Evolutionary conservation across 257 asterid genomes (phyloP), one percentile per base, ranked within the genome.

Genomic region (Craterostigma plantagineum): DNA sequence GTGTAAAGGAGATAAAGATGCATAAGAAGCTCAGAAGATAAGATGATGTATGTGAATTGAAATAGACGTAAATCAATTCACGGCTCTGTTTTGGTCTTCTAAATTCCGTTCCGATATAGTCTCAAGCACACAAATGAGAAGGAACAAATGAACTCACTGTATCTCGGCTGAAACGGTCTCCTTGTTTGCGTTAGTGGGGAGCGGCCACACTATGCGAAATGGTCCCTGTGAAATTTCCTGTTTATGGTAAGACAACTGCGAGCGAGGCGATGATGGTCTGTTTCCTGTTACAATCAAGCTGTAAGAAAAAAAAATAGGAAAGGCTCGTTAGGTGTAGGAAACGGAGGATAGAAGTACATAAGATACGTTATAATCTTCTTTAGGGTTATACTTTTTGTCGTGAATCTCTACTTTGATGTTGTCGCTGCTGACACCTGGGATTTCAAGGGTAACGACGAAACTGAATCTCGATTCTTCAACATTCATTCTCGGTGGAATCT

Each of bases 101-200:
- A n/a, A n/a, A n/a, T n/a, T n/a, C n/a, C n/a, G n/a, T n/a, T n/a
- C n/a, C n/a, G n/a, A n/a, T n/a, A n/a, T n/a, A n/a, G n/a, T n/a
- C n/a, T n/a, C n/a, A n/a, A n/a, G n/a, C n/a, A n/a, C n/a, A n/a
- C n/a, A n/a, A n/a, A n/a, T n/a, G n/a, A n/a, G n/a, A n/a, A n/a
- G n/a, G n/a, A n/a, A n/a, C n/a, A n/a, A n/a, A n/a, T n/a, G n/a
- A 42, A 61, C 95, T 63, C 69, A 83, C 95, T 70, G 71, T 43
- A 71, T 72, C 58, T 76, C 91, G n/a, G 95, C 95, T 36, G 79
- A 73, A 56, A 71, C 61, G 10, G 23, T 51, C 11, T 76, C 72
- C 67, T 65, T 79, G 55, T 67, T 61, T 34, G 66, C 71, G 57
- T 79, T 76, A 33, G 36, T 50, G 14, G 95, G 95, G 67, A 83